Conservation (phyloP, 352 stramenopile genomes). For the Discostella stelligera region DNA sequence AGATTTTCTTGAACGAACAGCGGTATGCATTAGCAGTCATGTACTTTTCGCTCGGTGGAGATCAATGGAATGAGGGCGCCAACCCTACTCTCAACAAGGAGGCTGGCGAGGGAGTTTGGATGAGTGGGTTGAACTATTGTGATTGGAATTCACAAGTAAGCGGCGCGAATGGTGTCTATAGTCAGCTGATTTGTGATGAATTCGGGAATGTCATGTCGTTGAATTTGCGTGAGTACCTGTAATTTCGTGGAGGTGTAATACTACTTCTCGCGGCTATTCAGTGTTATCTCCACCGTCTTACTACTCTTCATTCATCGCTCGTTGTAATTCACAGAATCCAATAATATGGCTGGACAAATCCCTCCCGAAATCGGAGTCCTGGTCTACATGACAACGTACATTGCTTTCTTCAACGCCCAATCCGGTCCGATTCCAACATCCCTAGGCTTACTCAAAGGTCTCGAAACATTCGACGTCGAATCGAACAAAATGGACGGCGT, state of each 20-base stretch:
- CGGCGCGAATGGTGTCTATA: slow-evolving; percentile 19
- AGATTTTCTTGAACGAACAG: slow-evolving; percentile 52
- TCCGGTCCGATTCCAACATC: slow-evolving; percentile 43
- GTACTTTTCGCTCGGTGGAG: slow-evolving; percentile 54
- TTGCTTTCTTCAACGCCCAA: slow-evolving; percentile 55
- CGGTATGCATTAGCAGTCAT: slow-evolving; percentile 59
- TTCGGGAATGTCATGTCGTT: slow-evolving; percentile 56
- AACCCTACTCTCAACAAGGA: slow-evolving; percentile 29
- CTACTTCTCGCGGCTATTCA: too few species aligned
- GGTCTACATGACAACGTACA: slow-evolving; percentile 48
- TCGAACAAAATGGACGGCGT: slow-evolving; percentile 54
- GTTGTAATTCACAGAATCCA: slow-evolving; percentile 42
- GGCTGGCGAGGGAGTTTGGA: slow-evolving; percentile 34
- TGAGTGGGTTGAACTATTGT: slow-evolving; percentile 53
- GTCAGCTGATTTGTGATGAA: slow-evolving; percentile 58
- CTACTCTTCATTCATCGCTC: neutral
- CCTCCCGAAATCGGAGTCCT: slow-evolving; percentile 51
- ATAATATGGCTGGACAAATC: slow-evolving; percentile 55
- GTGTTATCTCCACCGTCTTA: neutral
- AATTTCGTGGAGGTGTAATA: neutral
- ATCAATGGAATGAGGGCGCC: slow-evolving; percentile 42
- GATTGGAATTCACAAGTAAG: slow-evolving; percentile 43
- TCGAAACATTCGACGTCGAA: slow-evolving; percentile 58
- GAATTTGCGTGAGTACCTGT: slow-evolving; percentile 52
- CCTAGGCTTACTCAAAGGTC: slow-evolving; percentile 38